Percentiles rank a stretch among this genome's conserved stretches.
Conservation (phyloP, 805 yeast genomes). For the Lipomyces starkeyi region DNA sequence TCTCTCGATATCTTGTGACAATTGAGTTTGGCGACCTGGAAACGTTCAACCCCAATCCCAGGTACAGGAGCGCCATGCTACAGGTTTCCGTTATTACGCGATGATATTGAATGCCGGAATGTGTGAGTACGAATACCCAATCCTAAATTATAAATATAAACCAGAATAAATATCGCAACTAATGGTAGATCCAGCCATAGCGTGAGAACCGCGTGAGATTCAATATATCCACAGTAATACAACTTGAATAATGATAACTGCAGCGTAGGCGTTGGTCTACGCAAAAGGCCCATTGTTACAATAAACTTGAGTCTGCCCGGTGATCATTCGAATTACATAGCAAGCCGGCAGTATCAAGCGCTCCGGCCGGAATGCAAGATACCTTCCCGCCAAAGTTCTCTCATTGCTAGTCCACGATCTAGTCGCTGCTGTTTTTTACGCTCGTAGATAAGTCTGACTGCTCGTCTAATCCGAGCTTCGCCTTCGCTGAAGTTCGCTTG, state of each 20-base stretch:
- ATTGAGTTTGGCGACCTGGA: neutral
- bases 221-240: no score
- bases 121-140: no score
- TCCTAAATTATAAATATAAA: no score
- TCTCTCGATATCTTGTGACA: neutral
- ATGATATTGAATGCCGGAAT: no score
- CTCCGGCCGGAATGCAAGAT: slow-evolving; percentile 1
- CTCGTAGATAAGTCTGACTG: slow-evolving; percentile 37
- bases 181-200: no score
- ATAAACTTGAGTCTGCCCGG: neutral
- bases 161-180: neutral
- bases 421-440: slow-evolving; percentile 32
- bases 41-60: no score
- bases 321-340: neutral
- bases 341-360: neutral
- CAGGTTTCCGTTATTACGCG: neutral
- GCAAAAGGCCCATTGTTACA: neutral
- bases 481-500: slow-evolving; percentile 36
- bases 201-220: no score
- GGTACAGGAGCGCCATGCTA: neutral
- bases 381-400: neutral
- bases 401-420: neutral
- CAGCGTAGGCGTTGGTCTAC: no score
- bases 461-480: slow-evolving; percentile 30
- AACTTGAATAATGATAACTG: no score